These are phyloP conservation scores for Fragosphaeria purpurea DNA, from an alignment of 2,329 filamentous ascomycete species.

Conservation along the genomic window DNA sequence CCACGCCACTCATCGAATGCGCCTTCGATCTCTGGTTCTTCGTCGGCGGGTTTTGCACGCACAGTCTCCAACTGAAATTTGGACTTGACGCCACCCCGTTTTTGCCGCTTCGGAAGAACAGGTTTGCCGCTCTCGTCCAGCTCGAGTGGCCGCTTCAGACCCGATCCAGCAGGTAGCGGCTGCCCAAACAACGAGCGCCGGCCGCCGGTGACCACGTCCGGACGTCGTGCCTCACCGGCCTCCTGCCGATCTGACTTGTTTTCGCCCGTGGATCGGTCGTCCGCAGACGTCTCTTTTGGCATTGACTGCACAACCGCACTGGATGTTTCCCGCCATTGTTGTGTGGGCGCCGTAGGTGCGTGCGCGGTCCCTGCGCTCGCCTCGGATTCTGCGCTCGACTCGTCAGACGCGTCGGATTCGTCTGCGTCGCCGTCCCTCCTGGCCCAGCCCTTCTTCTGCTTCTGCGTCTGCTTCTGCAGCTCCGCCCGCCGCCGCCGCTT, in stretches of 20 bases:
- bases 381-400: not conserved
- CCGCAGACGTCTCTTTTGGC: too few species aligned
- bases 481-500: slow-evolving; percentile 62
- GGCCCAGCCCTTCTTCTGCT: slow-evolving; percentile 20
- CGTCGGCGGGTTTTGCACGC: slow-evolving; percentile 33
- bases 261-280: too few species aligned
- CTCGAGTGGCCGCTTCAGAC: slow-evolving; percentile 79
- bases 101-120: slow-evolving; percentile 73
- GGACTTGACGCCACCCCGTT: slow-evolving; percentile 50
- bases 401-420: slow-evolving; percentile 21
- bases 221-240: not conserved
- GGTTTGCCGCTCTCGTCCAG: slow-evolving; percentile 70
- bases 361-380: too few species aligned
- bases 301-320: too few species aligned
- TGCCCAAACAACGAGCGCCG: slow-evolving; percentile 6
- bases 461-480: slow-evolving; percentile 46
- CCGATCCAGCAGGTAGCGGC: slow-evolving; percentile 48
- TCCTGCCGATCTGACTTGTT: too few species aligned
- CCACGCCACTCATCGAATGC: slow-evolving; percentile 51
- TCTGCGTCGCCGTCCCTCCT: slow-evolving; percentile 17
- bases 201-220: too few species aligned
- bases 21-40: slow-evolving; percentile 30
- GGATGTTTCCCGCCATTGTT: too few species aligned
- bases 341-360: too few species aligned
- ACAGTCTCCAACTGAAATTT: slow-evolving; percentile 71